These are phyloP conservation scores for Suillus sp. DNA, from an alignment of 768 basidiomycete species.

Conservation along the genomic window DNA sequence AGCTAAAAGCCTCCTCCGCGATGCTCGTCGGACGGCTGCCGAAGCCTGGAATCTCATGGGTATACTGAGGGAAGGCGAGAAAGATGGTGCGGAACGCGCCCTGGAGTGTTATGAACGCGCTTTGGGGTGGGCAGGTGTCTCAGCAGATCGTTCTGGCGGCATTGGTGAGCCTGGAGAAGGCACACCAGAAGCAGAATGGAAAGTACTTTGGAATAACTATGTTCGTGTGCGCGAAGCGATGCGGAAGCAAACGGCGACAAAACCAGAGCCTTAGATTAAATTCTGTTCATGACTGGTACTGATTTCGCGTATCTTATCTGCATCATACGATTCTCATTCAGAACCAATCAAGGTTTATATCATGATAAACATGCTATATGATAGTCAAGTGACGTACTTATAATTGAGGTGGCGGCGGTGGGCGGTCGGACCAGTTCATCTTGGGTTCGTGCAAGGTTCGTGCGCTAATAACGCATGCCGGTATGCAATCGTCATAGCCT, in stretches of 20 bases:
- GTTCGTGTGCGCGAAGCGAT: conserved; percentile 44
- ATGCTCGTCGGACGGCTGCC: conserved; percentile 69
- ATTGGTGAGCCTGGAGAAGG: conserved; percentile 50
- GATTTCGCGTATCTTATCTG: background rate
- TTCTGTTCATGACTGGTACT: background rate
- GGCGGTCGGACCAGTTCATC: background rate
- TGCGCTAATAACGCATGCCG: background rate
- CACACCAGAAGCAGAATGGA: conserved; percentile 62
- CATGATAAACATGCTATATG: background rate
- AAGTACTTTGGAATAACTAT: conserved; percentile 60
- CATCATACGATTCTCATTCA: background rate
- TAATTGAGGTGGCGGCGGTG: background rate
- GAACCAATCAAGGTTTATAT: background rate
- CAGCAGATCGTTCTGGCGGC: conserved; percentile 38
- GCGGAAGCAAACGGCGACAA: conserved; percentile 13
- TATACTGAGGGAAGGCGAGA: conserved; percentile 53
- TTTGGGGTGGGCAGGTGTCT: conserved; percentile 63
- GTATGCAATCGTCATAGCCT: background rate
- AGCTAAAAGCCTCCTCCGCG: conserved; percentile 61
- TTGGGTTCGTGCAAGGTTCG: background rate
- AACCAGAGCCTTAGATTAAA: background rate
- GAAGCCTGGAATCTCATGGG: conserved; percentile 79
- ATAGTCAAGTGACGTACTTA: background rate
- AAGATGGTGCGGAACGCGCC: conserved; percentile 39
- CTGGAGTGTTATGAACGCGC: conserved; percentile 70